These are phyloP conservation scores for Castanea mollissima DNA, from an alignment of 306 rosid species.

Conservation along the genomic window DNA sequence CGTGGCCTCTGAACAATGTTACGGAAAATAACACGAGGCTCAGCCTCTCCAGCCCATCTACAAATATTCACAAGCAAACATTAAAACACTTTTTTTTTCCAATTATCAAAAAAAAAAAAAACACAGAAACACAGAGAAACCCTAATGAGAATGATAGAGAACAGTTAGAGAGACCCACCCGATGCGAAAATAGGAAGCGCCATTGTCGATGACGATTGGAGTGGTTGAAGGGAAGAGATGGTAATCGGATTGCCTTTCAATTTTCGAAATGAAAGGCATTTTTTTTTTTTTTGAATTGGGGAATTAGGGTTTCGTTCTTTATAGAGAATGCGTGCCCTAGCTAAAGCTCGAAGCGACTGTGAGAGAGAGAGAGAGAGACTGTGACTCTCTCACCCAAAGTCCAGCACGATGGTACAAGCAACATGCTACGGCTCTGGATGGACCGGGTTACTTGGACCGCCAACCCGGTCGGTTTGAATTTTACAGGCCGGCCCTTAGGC, in stretches of 20 bases:
- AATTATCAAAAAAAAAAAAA: too few species aligned
- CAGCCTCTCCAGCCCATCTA: conserved; percentile 95
- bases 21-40: conserved; percentile 94
- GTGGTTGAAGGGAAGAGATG: conserved; percentile 45
- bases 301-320: not conserved
- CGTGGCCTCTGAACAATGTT: conserved; percentile 99
- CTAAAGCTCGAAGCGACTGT: conserved; percentile 9
- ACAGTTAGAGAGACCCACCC: conserved; percentile 39
- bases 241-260: conserved; percentile 67
- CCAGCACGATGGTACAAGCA: too few species aligned
- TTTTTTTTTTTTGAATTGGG: not conserved
- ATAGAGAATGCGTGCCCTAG: not conserved
- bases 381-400: too few species aligned
- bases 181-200: conserved; percentile 81
- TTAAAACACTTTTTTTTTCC: not conserved
- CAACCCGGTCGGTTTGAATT: not conserved
- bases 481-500: too few species aligned
- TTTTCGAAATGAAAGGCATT: conserved; percentile 67
- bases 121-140: not conserved
- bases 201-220: conserved; percentile 86
- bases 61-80: conserved; percentile 13
- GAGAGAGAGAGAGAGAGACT: too few species aligned
- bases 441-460: not conserved
- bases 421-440: too few species aligned
- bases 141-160: not conserved